Evolutionary conservation across 139 green algal species (phyloP), one percentile per base, ranked within the genome.

Genomic region (Yamagishiella unicocca): DNA sequence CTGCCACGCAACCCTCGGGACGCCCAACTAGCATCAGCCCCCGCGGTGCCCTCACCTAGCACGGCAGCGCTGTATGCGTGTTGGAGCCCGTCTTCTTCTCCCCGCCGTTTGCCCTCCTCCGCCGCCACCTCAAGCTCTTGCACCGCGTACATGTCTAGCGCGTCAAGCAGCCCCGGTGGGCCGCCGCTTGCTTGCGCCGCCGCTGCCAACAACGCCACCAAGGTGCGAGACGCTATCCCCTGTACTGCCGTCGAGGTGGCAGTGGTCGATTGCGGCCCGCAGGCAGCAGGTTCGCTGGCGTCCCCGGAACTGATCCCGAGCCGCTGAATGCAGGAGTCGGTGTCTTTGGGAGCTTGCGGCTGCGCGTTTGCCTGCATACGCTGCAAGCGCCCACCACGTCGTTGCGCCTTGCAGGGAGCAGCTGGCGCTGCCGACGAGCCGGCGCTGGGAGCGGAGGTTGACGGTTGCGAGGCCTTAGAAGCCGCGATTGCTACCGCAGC

Each of bases 121-220:
- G 58, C 29, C 64, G 35, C 43, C 22, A 78, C 8, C 62, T 86
- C 80, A 22, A 86, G 64, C 62, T 86, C 80, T 19, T 55, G 64
- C 6, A 40, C 31, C 0, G 80, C 87, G 72, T 72, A 86, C 54
- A 82, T 21, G 74, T 91, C 87, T 55, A 91, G 37, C 0, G 38
- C 29, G 29, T 85, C 76, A 6, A 81, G 74, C 45, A 89, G 43
- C 2, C 42, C 64, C 22, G 64, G 6, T 14, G 25, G 1, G 29
- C 19, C 43, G 1, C 62, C 31, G 5, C 19, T 61, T 8, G 40
- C 24, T 37, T 53, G 29, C 17, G 53, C 83, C 42, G 70, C 71
- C 27, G 68, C 50, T 5, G 25, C 53, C 29, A 82, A 37, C 17
- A 12, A 17, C 70, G 82, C 40, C 3, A 71, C 24, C 27, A 81